phyloP scores from a whole-genome alignment of 768 basidiomycete genomes.

The Bullera alba region DNA sequence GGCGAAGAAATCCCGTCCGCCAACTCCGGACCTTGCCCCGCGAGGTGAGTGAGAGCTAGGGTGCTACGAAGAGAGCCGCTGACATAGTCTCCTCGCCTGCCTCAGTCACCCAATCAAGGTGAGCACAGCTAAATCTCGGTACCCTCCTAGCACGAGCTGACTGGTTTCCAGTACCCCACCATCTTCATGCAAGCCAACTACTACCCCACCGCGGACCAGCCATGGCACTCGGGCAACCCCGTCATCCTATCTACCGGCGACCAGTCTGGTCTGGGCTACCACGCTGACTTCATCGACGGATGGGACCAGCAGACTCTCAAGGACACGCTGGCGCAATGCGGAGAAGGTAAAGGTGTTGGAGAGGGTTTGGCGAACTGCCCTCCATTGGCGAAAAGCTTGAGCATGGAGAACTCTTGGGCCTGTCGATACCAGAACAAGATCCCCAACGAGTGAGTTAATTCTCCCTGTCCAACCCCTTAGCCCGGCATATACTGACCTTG shows the following conservation, averaged over 20 bases:
- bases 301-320: conserved; percentile 23
- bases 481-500: conserved; percentile 1
- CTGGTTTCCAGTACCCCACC: conserved; percentile 38
- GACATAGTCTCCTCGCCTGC: no score
- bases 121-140: no score
- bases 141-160: no score
- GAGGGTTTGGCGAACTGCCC: conserved; percentile 19
- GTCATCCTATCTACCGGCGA: conserved; percentile 36
- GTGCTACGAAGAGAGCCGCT: neutral
- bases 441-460: conserved; percentile 26
- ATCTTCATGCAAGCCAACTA: conserved; percentile 34
- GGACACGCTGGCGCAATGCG: conserved; percentile 24
- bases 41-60: conserved; percentile 10
- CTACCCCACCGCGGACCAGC: conserved; percentile 19
- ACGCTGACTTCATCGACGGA: conserved; percentile 35
- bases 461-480: neutral
- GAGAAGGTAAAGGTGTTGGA: conserved; percentile 18
- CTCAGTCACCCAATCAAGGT: conserved; percentile 22
- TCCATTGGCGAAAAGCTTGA: conserved; percentile 14
- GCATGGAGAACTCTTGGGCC: conserved; percentile 3
- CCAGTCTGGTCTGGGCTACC: conserved; percentile 22
- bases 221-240: conserved; percentile 28
- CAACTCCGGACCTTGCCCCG: conserved; percentile 25
- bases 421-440: conserved; percentile 30
- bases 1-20: conserved; percentile 14